Conservation (phyloP, 2,329 filamentous ascomycete species). For the Penicillium fuscoglaucum region DNA sequence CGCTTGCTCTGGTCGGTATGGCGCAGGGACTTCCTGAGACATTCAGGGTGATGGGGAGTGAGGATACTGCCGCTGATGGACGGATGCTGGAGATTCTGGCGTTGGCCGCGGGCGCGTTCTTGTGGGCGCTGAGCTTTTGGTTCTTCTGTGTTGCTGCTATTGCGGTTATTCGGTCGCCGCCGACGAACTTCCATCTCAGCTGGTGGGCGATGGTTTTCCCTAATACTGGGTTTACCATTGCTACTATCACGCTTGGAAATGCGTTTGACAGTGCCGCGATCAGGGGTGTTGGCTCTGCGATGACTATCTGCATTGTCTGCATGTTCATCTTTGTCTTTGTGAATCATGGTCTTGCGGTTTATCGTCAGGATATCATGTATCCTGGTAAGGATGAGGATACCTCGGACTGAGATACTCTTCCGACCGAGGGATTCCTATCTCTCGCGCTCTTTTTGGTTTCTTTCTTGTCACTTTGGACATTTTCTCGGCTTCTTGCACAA, state of each 20-base stretch:
- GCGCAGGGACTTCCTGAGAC: constrained; percentile 53
- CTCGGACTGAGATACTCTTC: constrained; percentile 24
- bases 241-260: constrained; percentile 59
- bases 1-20: constrained; percentile 69
- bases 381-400: constrained; percentile 62
- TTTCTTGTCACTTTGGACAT: background rate
- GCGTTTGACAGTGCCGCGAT: constrained; percentile 54
- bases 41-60: constrained; percentile 49
- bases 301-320: constrained; percentile 56
- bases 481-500: background rate
- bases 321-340: constrained; percentile 57
- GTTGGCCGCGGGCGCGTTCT: constrained; percentile 54
- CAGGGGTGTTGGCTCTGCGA: constrained; percentile 55
- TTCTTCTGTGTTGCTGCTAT: constrained; percentile 55
- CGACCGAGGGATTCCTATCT: background rate
- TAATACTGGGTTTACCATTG: constrained; percentile 63
- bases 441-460: background rate
- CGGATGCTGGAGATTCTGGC: constrained; percentile 49
- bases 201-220: constrained; percentile 70
- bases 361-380: constrained; percentile 55
- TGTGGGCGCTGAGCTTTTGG: constrained; percentile 65
- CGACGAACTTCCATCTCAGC: constrained; percentile 51
- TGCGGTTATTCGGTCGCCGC: constrained; percentile 45
- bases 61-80: constrained; percentile 26
- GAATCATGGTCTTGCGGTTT: constrained; percentile 53